Evolutionary conservation across 2,329 filamentous ascomycete species (phyloP).

Genomic region (Ceratocystis eucalypticola): DNA sequence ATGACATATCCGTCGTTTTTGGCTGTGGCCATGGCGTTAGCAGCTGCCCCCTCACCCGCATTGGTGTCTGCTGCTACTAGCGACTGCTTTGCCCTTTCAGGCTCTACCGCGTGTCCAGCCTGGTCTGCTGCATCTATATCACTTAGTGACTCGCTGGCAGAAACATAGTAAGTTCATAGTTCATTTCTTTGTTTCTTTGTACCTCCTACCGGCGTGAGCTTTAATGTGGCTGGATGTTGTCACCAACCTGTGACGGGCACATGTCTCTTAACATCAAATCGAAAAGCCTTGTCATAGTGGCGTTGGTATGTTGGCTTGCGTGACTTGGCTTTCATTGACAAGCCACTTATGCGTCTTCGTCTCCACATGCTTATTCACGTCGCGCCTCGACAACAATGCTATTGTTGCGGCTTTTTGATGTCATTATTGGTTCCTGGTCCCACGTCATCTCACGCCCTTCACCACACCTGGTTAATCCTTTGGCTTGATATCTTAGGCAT

Average conservation of each 20-base stretch:
- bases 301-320: too few relatives aligned
- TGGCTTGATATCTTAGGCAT: too few relatives aligned
- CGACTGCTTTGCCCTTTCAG: conserved; percentile 16
- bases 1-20: conserved; percentile 15
- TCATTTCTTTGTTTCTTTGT: background rate
- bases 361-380: too few relatives aligned
- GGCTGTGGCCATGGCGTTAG: conserved; percentile 12
- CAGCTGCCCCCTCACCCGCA: conserved; percentile 11
- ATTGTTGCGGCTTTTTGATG: background rate
- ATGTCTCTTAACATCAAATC: background rate
- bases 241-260: background rate
- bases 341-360: too few relatives aligned
- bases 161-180: conserved; percentile 16
- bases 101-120: conserved; percentile 15
- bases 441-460: too few relatives aligned
- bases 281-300: too few relatives aligned
- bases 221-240: background rate
- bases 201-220: too few relatives aligned
- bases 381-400: background rate
- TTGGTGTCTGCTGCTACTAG: conserved; percentile 14
- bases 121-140: conserved; percentile 18
- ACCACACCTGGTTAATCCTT: too few relatives aligned
- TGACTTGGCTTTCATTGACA: too few relatives aligned
- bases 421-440: too few relatives aligned
- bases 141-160: conserved; percentile 10